Conservation (phyloP, 129 eudicot genomes). For the Lactuca sativa region DNA sequence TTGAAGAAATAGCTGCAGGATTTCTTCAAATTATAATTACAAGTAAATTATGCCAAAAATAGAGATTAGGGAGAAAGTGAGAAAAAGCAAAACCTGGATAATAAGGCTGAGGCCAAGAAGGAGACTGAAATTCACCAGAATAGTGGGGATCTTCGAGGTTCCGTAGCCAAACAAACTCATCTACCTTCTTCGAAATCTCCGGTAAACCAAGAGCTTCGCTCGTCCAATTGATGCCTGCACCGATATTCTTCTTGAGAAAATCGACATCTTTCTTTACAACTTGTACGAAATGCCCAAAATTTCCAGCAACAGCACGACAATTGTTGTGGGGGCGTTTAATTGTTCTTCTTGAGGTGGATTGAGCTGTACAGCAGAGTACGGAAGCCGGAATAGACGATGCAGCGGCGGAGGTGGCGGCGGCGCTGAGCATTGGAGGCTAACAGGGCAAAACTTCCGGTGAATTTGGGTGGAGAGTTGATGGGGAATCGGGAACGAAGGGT, state of each 20-base stretch:
- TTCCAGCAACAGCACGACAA: constrained; percentile 41
- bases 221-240: constrained; percentile 64
- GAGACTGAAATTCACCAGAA: constrained; percentile 30
- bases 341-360: constrained; percentile 28
- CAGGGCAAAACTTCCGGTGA: constrained; percentile 10
- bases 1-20: neutral
- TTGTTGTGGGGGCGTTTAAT: constrained; percentile 18
- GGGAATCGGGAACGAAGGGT: constrained; percentile 21
- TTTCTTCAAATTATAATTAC: neutral
- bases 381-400: constrained; percentile 41
- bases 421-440: constrained; percentile 21
- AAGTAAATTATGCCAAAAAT: neutral
- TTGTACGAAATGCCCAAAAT: constrained; percentile 48
- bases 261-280: constrained; percentile 67
- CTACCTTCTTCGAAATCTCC: constrained; percentile 59
- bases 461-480: neutral
- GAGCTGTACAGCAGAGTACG: constrained; percentile 30
- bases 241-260: constrained; percentile 49
- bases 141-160: constrained; percentile 57
- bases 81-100: constrained; percentile 64
- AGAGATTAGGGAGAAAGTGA: neutral
- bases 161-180: constrained; percentile 79
- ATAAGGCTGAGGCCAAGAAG: constrained; percentile 77
- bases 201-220: constrained; percentile 57
- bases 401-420: constrained; percentile 34